These are phyloP conservation scores for Chalara sp. DNA, from an alignment of 2,329 filamentous ascomycete species.

Conservation along the genomic window DNA sequence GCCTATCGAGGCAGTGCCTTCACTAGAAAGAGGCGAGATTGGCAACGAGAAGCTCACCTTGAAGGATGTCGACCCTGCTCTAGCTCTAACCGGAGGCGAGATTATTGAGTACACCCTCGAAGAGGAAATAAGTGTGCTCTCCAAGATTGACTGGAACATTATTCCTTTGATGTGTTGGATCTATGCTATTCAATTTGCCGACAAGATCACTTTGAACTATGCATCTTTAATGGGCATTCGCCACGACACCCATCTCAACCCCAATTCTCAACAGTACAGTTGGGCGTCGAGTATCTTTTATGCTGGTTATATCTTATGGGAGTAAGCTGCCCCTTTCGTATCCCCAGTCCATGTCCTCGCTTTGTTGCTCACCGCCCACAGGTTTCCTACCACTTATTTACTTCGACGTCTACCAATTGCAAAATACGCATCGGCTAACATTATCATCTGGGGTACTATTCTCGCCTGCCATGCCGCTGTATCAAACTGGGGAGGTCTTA, in stretches of 20 bases:
- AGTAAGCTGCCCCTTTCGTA: slow-evolving; percentile 6
- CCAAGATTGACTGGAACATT: neutral
- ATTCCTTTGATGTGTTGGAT: neutral
- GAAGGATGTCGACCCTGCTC: neutral
- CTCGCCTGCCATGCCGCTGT: slow-evolving; percentile 30
- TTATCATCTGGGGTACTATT: slow-evolving; percentile 30
- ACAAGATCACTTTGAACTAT: slow-evolving; percentile 4
- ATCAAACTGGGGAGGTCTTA: slow-evolving; percentile 29
- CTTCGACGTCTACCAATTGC: neutral
- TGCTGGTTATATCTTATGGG: slow-evolving; percentile 16
- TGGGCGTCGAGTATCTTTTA: slow-evolving; percentile 19
- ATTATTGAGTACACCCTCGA: neutral
- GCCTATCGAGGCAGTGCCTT: too few species aligned
- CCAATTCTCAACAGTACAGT: slow-evolving; percentile 11
- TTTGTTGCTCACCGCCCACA: neutral
- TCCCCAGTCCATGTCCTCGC: too few species aligned
- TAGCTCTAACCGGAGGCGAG: neutral
- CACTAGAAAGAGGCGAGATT: too few species aligned
- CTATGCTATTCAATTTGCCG: neutral
- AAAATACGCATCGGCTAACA: slow-evolving; percentile 7
- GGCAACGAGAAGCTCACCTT: too few species aligned
- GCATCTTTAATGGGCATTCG: slow-evolving; percentile 35
- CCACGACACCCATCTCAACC: slow-evolving; percentile 29
- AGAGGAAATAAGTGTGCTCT: neutral
- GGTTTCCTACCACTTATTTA: slow-evolving; percentile 6